Base-by-base conservation (phyloP, 176 grass and related monocot genomes). In the Carex myosuroides region DNA sequence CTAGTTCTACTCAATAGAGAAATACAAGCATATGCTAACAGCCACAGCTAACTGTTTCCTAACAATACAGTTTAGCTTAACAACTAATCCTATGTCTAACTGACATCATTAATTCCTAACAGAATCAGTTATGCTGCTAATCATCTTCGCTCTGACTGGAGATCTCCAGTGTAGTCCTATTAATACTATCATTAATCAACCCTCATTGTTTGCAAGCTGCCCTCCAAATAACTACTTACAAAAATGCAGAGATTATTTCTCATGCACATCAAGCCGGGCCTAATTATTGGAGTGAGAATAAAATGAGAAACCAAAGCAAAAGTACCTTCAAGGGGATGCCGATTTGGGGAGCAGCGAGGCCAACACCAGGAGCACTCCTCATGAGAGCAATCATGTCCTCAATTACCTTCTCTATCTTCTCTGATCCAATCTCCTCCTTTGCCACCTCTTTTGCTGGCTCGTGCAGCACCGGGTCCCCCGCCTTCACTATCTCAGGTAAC, bases 261-360 rank as follows among this genome's bases (percentile, higher is more conserved):
- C 13, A 29, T 29, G n/a, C 18, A 0, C 13, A 46, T 48, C 39
- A 48, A 78, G 16, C 7, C 33, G 1, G 21, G 62, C 3, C 11
- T 21, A 82, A 72, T 4, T 20, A 9, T 71, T 44, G 37, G 29
- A 21, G 8, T 72, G 46, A 55, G 53, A 87, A 54, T 13, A 62
- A 41, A 80, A 26, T 61, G 18, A 80, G 44, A 24, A 3, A 77
- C 26, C 24, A 11, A 86, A 84, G 18, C 39, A 76, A n/a, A 60
- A 17, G 79, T 72, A 90, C 92, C 89, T 91, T 89, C 72, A 94
- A 84, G 12, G 96, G 88, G 63, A 93, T 71, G 5, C 96, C 93
- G 48, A 98, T 93, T 88, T 98, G 93, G 22, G 93, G 93, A 63
- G 93, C 96, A 57, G 96, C 96, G 69, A 98, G 92, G 84, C 96